These are phyloP conservation scores for Phialophora tarda DNA, from an alignment of 2,329 filamentous ascomycete species.

Conservation along the genomic window DNA sequence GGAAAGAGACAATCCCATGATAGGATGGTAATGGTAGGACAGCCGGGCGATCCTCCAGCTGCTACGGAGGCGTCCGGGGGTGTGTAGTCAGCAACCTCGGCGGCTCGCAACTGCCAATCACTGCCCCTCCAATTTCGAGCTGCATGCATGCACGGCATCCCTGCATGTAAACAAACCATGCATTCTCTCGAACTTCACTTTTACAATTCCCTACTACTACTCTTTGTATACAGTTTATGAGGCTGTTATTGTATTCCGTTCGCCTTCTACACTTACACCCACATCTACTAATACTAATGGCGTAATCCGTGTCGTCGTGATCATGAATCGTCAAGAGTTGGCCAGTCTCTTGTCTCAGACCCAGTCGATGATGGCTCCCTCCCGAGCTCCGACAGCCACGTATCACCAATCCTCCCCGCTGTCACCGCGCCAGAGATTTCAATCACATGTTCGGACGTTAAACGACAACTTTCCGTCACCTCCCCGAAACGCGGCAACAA, in stretches of 20 bases:
- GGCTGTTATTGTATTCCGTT: constrained; percentile 3
- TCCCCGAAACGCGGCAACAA: constrained; percentile 10
- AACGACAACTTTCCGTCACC: constrained; percentile 18
- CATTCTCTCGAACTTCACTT: constrained; percentile 8
- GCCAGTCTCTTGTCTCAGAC: constrained; percentile 30
- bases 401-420: constrained; percentile 13
- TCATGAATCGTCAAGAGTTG: constrained; percentile 31
- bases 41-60: neutral
- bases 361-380: constrained; percentile 19
- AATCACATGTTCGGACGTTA: constrained; percentile 33
- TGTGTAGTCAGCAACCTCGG: constrained; percentile 8
- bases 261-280: neutral
- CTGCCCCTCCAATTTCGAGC: constrained; percentile 9
- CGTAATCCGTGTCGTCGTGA: constrained; percentile 15
- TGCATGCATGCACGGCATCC: constrained; percentile 6
- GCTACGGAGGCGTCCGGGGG: neutral
- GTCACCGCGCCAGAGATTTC: constrained; percentile 35
- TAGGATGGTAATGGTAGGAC: too few relatives aligned
- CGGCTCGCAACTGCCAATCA: constrained; percentile 1
- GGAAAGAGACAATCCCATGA: constrained; percentile 6
- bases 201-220: constrained; percentile 1
- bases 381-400: constrained; percentile 18
- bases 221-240: constrained; percentile 10
- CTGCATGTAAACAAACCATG: constrained; percentile 18
- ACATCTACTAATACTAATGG: constrained; percentile 23